Conservation (phyloP, 2,329 filamentous ascomycete genomes). For the Arthrinium puccinioides region DNA sequence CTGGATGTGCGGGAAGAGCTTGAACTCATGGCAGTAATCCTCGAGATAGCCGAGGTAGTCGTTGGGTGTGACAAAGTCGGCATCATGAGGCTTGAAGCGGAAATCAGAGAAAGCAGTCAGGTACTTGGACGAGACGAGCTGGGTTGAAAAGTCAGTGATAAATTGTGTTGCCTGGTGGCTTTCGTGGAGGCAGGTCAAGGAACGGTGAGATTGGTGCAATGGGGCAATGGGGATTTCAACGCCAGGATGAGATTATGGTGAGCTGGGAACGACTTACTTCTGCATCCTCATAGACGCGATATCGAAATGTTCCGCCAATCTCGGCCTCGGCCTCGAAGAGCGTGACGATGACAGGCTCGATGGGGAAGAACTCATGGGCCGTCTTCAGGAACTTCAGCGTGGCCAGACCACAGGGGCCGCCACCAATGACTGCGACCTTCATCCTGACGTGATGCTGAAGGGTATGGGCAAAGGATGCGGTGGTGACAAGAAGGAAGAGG, state of each 20-base stretch:
- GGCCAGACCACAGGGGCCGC: constrained; percentile 27
- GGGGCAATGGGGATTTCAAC: neutral
- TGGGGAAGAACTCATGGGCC: constrained; percentile 20
- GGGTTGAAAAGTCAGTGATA: neutral
- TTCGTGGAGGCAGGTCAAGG: neutral
- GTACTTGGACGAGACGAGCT: constrained; percentile 35
- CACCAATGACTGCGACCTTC: constrained; percentile 30
- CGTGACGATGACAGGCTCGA: constrained; percentile 28
- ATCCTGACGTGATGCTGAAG: too few relatives aligned
- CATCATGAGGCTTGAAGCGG: constrained; percentile 26
- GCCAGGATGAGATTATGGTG: too few relatives aligned
- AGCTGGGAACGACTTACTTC: constrained; percentile 22
- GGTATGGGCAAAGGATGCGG: too few relatives aligned
- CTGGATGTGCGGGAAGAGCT: constrained; percentile 28
- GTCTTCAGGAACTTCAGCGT: constrained; percentile 29
- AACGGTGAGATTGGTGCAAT: neutral
- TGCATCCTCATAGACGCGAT: constrained; percentile 35
- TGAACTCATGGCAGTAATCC: constrained; percentile 30
- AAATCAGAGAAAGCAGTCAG: constrained; percentile 39
- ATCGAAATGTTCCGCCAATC: constrained; percentile 34
- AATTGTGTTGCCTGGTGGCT: neutral
- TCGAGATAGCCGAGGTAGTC: constrained; percentile 35
- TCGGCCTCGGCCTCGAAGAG: constrained; percentile 32
- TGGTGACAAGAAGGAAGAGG: too few relatives aligned
- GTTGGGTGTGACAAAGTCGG: constrained; percentile 35